Conservation (phyloP, 139 green algal species). For the Chara braunii region DNA sequence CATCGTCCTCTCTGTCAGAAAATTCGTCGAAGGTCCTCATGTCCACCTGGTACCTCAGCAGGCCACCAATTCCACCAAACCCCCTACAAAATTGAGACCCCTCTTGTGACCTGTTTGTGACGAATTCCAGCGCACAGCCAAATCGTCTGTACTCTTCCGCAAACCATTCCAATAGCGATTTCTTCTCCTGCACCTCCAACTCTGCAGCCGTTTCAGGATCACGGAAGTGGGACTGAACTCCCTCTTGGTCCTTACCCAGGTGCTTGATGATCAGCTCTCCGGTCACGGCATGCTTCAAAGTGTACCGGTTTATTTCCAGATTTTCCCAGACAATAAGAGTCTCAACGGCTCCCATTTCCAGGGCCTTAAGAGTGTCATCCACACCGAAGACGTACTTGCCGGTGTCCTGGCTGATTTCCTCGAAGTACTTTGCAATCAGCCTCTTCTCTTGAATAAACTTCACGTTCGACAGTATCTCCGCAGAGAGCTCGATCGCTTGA, state of each 20-base stretch:
- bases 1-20: conserved; percentile 26
- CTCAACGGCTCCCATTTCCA: conserved; percentile 99
- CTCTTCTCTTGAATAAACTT: conserved; percentile 87
- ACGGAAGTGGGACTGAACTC: conserved; percentile 66
- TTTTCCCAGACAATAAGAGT: conserved; percentile 97
- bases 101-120: conserved; percentile 89
- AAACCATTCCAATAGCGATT: conserved; percentile 92
- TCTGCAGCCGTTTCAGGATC: conserved; percentile 74
- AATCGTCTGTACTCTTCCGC: conserved; percentile 98
- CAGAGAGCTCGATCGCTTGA: conserved; percentile 94
- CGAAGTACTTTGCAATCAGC: conserved; percentile 74
- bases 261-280: conserved; percentile 42
- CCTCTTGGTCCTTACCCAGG: conserved; percentile 76
- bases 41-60: conserved; percentile 88
- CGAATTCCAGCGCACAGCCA: conserved; percentile 91
- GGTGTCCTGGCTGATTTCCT: conserved; percentile 94
- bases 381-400: conserved; percentile 89
- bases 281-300: conserved; percentile 48
- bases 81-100: conserved; percentile 89
- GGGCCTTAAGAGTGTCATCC: conserved; percentile 85
- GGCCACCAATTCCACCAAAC: conserved; percentile 40
- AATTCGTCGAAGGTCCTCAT: conserved; percentile 43
- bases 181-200: conserved; percentile 86
- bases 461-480: conserved; percentile 92
- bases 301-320: conserved; percentile 68